These are phyloP conservation scores for Pholiota microspora DNA, from an alignment of 768 basidiomycete genomes.

Conservation along the genomic window DNA sequence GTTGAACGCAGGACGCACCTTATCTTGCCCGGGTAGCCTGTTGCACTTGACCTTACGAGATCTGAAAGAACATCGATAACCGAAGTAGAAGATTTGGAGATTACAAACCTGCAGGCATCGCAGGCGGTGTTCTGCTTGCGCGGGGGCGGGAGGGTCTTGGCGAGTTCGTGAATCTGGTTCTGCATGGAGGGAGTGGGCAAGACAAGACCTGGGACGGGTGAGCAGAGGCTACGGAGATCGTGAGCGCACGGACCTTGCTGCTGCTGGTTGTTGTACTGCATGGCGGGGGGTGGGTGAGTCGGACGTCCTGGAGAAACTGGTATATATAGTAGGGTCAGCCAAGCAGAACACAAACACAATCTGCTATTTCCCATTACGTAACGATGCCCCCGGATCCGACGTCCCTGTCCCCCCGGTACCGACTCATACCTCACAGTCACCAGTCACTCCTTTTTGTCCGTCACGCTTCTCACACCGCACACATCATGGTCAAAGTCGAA, in stretches of 20 bases:
- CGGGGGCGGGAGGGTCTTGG: constrained; percentile 79
- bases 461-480: constrained; percentile 21
- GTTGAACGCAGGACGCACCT: constrained; percentile 43
- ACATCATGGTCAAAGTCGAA: constrained; percentile 88
- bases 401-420: constrained; percentile 23
- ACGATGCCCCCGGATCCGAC: constrained; percentile 23
- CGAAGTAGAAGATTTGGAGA: no score
- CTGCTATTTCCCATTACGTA: constrained; percentile 23
- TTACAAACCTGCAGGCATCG: constrained; percentile 86
- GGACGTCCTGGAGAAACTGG: constrained; percentile 20
- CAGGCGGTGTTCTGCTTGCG: constrained; percentile 93
- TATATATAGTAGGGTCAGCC: constrained; percentile 35
- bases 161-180: constrained; percentile 80
- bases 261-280: constrained; percentile 34
- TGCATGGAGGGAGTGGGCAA: constrained; percentile 69
- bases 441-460: constrained; percentile 18
- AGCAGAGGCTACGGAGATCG: constrained; percentile 14
- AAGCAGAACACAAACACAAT: constrained; percentile 25
- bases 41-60: constrained; percentile 89
- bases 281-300: constrained; percentile 21
- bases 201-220: constrained; percentile 47
- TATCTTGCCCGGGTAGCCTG: constrained; percentile 77
- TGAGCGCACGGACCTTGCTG: constrained; percentile 33
- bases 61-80: constrained; percentile 44
- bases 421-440: constrained; percentile 14